Evolutionary conservation across 306 rosid species (phyloP).

Genomic region (Herpetospermum pedunculosum): DNA sequence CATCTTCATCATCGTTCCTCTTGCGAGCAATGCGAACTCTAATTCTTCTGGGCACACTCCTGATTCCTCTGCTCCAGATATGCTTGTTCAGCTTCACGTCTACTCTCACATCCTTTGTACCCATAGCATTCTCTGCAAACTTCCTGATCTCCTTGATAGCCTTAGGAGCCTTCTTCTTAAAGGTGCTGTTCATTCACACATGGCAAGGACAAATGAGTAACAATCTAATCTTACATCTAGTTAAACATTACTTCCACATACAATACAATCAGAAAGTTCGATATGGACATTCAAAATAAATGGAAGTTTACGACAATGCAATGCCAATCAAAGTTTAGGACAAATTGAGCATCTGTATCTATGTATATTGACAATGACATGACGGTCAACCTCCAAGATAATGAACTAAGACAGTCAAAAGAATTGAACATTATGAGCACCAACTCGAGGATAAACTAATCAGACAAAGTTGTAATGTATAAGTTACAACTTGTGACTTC

Average conservation of each 20-base stretch:
- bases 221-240: not conserved
- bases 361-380: no score
- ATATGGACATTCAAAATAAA: not conserved
- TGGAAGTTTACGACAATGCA: not conserved
- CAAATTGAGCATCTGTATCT: not conserved
- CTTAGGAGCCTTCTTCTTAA: slow-evolving; percentile 34
- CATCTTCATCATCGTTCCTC: slow-evolving; percentile 27
- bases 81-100: slow-evolving; percentile 27
- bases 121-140: slow-evolving; percentile 22
- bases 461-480: not conserved
- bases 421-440: not conserved
- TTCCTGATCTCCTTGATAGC: slow-evolving; percentile 34
- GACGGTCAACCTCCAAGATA: no score
- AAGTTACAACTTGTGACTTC: no score
- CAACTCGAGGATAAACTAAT: not conserved
- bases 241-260: not conserved
- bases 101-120: slow-evolving; percentile 20
- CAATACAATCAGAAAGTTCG: not conserved
- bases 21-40: slow-evolving; percentile 18
- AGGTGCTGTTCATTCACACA: slow-evolving; percentile 17
- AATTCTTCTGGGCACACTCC: slow-evolving; percentile 23
- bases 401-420: not conserved
- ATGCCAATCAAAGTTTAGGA: not conserved
- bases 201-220: not conserved
- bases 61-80: slow-evolving; percentile 22